Conservation (phyloP, 2,329 filamentous ascomycete species). For the Alternaria sp. region DNA sequence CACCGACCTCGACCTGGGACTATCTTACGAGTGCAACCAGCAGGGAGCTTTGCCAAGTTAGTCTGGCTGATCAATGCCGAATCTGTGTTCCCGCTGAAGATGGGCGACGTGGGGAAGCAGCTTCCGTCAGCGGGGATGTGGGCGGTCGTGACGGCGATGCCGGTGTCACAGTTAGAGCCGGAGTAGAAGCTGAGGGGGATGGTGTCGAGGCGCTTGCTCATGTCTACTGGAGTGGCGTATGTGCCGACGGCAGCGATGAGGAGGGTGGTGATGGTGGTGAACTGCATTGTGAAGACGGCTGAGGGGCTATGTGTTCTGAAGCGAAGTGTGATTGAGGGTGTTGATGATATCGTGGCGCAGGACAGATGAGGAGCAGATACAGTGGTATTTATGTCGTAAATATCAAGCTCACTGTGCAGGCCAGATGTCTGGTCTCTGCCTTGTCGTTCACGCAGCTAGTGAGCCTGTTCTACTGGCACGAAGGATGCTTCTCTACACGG, state of each 20-base stretch:
- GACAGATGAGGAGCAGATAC: not conserved
- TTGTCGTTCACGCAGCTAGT: not conserved
- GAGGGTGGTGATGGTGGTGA: conserved; percentile 15
- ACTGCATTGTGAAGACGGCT: conserved; percentile 18
- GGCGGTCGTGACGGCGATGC: conserved; percentile 18
- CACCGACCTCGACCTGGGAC: not conserved
- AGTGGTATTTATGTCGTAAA: not conserved
- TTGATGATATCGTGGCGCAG: not conserved
- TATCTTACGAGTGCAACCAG: conserved; percentile 26
- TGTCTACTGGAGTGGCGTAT: conserved; percentile 21
- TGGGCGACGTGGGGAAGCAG: conserved; percentile 26
- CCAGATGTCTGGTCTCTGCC: not conserved
- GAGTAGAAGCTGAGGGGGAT: conserved; percentile 27
- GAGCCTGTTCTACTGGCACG: conserved; percentile 8
- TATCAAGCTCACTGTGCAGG: not conserved
- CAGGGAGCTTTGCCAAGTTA: conserved; percentile 12
- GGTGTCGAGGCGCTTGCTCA: conserved; percentile 19
- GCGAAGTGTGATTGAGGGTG: not conserved
- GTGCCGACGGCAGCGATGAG: conserved; percentile 22
- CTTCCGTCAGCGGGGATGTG: conserved; percentile 25
- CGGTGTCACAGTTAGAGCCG: conserved; percentile 21
- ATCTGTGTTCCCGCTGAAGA: conserved; percentile 27
- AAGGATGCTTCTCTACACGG: conserved; percentile 4
- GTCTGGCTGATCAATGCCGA: conserved; percentile 9
- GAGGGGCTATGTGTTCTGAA: not conserved